Base-by-base conservation (phyloP, 441 rosid genomes). In the Erysimum cheiri region DNA sequence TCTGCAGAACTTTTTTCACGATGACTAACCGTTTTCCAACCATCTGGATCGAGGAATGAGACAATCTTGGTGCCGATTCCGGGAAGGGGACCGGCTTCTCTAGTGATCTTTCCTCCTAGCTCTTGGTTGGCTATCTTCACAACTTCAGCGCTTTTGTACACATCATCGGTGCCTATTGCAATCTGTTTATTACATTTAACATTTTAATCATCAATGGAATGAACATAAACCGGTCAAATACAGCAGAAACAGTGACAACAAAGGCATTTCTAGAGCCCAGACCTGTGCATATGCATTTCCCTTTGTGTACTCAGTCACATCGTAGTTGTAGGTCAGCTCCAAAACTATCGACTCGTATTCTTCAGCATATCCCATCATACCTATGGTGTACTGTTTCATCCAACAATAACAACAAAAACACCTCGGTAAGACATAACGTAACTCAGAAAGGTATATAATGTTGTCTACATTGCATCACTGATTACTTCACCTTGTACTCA, bases 281-380 rank as follows among this genome's bases (percentile, higher is more conserved):
- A 89, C 99, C 89, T 92, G 98, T 31, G 88, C 99, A 77, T 96
- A 96, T 17, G 97, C 99, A 75, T 89, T 82, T 40, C 98, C 99
- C 81, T 92, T 95, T 61, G 95, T 86, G 80, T 95, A 95, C 77
- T 92, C 98, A 49, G 91, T 85, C 75, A 92, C 98, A 8, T 76
- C 97, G 78, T 91, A 86, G 66, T 91, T 91, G 67, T 87, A 91
- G 46, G 96, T 89, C 80, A 96, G 77, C 79, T 96, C 97, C 75
- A 96, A 78, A 63, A 93, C 96, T 60, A 85, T 84, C 1, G 99
- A 82, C 87, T 88, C 77, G n/a, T 85, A 1, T 71, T 96, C 99
- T 9, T 91, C 98, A 17, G 86, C 97, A 77, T 93, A 89, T 10
- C 96, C 98, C 87, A 96, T 31, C 96, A 96, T 88, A 55, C 97